A percentile compares a stretch with the other conserved stretches of the same genome.
phyloP scores from a whole-genome alignment of 495 filamentous ascomycete genomes.

The Aspergillus ostianus region DNA sequence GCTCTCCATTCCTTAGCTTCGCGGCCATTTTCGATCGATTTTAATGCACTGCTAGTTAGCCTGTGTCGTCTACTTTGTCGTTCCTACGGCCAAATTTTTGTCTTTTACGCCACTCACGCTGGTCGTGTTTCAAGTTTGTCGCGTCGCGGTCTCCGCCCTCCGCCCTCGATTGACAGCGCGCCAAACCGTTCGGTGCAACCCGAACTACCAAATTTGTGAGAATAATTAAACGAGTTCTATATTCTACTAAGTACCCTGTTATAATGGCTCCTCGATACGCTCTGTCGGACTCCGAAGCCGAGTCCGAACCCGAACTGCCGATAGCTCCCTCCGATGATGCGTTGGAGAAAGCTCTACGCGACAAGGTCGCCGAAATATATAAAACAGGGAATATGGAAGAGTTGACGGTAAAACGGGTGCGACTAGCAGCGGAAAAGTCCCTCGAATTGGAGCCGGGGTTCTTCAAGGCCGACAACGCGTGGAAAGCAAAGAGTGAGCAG shows the following conservation, averaged over 20 bases:
- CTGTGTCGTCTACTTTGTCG: background rate
- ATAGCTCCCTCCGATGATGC: constrained; percentile 30
- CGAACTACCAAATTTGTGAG: background rate
- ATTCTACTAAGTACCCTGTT: background rate
- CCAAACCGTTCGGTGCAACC: background rate
- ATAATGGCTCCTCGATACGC: constrained; percentile 36
- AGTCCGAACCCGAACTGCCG: constrained; percentile 26
- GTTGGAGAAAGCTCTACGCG: constrained; percentile 56
- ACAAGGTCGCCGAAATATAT: constrained; percentile 58
- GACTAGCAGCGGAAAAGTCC: constrained; percentile 63
- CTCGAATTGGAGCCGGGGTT: constrained; percentile 66
- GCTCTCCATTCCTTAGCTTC: background rate
- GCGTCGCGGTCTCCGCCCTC: background rate
- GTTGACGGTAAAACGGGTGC: constrained; percentile 75
- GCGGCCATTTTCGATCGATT: background rate
- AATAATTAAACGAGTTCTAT: background rate
- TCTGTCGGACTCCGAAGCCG: constrained; percentile 37
- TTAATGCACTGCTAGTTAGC: background rate
- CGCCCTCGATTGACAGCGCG: background rate
- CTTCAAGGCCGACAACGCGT: constrained; percentile 60
- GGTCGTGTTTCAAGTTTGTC: background rate
- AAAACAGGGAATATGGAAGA: constrained; percentile 55
- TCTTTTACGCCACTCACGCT: background rate
- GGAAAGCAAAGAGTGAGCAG: constrained; percentile 78
- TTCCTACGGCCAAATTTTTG: background rate